phyloP scores from a whole-genome alignment of 306 rosid genomes.

The Vigna mungo region DNA sequence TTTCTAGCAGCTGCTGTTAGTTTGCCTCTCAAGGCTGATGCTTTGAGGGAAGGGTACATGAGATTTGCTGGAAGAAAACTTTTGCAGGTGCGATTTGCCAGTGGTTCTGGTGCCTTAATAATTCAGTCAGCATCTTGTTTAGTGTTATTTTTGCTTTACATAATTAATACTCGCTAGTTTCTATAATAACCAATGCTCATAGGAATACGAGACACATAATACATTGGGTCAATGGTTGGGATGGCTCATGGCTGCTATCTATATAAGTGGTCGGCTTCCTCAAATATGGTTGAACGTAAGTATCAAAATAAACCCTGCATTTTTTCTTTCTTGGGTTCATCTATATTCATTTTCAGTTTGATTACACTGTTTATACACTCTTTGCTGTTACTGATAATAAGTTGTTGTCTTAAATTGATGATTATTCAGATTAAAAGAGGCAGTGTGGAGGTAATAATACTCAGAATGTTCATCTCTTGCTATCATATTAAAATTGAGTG shows the following conservation, averaged over 20 bases:
- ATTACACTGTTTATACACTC: not conserved
- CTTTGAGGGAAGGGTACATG: constrained; percentile 54
- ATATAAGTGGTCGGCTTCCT: constrained; percentile 86
- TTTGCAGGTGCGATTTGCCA: constrained; percentile 52
- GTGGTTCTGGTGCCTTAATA: not conserved
- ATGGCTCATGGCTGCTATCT: constrained; percentile 95
- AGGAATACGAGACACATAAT: constrained; percentile 59
- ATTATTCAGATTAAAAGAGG: constrained; percentile 82
- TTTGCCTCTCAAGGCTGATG: constrained; percentile 59
- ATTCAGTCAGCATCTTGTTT: too few relatives aligned
- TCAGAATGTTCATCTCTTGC: not conserved
- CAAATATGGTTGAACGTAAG: constrained; percentile 90
- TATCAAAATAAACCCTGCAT: not conserved
- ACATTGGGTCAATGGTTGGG: constrained; percentile 77
- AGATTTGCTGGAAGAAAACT: constrained; percentile 68
- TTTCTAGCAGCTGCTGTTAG: constrained; percentile 67
- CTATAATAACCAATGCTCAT: constrained; percentile 8
- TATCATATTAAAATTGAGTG: not conserved
- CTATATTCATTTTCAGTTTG: not conserved
- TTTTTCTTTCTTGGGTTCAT: not conserved
- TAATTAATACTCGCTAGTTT: not conserved
- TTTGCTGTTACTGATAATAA: constrained; percentile 11
- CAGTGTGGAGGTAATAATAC: constrained; percentile 79
- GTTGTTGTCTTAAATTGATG: constrained; percentile 11
- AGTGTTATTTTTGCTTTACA: not conserved